Percentiles rank a stretch among this genome's conserved stretches.
These are phyloP conservation scores for Platanthera guangdongensis DNA, from an alignment of 106 monocot species.

Conservation along the genomic window DNA sequence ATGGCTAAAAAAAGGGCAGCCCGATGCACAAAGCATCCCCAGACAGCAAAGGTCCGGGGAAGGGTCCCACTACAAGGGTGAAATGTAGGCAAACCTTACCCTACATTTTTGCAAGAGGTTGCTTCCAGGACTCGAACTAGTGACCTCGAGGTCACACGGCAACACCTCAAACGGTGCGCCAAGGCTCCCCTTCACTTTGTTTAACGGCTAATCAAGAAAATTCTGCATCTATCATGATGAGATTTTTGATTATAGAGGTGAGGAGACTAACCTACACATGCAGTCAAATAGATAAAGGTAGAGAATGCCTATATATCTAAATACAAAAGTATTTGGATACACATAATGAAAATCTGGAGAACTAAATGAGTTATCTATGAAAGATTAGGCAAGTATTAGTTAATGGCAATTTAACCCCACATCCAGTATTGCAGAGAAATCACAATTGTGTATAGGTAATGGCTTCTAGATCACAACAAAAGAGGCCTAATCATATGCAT, in stretches of 20 bases:
- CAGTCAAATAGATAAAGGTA: not conserved
- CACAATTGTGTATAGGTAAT: not conserved
- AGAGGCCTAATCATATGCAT: not conserved
- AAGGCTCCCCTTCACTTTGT: too few relatives aligned
- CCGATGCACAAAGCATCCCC: too few relatives aligned
- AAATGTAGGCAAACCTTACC: too few relatives aligned
- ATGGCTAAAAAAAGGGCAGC: not conserved
- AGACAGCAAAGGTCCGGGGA: too few relatives aligned
- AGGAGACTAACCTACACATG: not conserved
- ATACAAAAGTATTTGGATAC: not conserved
- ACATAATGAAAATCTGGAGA: slow-evolving; percentile 1
- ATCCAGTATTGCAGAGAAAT: not conserved
- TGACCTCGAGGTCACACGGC: too few relatives aligned
- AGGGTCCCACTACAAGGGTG: too few relatives aligned
- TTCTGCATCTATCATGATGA: not conserved
- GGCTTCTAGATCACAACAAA: not conserved
- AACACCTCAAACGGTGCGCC: too few relatives aligned
- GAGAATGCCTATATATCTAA: not conserved
- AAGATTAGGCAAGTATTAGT: not conserved
- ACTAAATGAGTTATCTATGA: not conserved
- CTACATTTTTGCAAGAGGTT: too few relatives aligned
- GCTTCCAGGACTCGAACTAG: too few relatives aligned
- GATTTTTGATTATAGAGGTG: not conserved
- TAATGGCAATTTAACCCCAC: not conserved
- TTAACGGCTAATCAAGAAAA: not conserved